Conservation (phyloP, 768 basidiomycete species). For the Auricularia heimuer region DNA sequence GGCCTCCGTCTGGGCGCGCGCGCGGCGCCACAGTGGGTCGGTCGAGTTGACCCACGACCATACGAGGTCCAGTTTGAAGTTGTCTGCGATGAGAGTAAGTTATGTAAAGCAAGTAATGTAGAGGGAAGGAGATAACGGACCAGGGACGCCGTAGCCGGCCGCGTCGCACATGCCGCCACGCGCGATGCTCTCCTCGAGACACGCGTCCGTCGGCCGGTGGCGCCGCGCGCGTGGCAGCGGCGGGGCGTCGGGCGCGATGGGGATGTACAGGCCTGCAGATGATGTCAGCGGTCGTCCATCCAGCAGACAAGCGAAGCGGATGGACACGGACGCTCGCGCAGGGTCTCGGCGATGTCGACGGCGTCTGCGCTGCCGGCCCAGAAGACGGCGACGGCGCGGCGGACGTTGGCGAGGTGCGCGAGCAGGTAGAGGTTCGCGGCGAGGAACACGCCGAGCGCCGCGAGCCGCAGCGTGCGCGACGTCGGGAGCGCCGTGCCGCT, state of each 20-base stretch:
- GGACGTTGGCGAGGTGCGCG: too few species aligned
- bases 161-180: background rate
- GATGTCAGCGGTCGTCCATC: background rate
- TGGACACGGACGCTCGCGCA: background rate
- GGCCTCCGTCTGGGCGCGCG: background rate
- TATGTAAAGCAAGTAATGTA: background rate
- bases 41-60: conserved; percentile 3
- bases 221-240: background rate
- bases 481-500: too few species aligned
- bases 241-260: background rate
- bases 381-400: background rate
- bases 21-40: background rate
- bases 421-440: background rate
- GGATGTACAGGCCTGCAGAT: background rate
- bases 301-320: background rate
- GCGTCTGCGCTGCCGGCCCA: background rate
- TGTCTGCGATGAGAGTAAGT: background rate
- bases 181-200: background rate
- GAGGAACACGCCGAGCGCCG: background rate
- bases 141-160: background rate
- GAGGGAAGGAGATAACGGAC: background rate
- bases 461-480: background rate
- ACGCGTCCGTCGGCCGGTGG: background rate
- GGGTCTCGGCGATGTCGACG: background rate
- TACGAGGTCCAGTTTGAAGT: background rate